phyloP scores from a whole-genome alignment of 108 stramenopile species.

The Skeletonema costatum region DNA sequence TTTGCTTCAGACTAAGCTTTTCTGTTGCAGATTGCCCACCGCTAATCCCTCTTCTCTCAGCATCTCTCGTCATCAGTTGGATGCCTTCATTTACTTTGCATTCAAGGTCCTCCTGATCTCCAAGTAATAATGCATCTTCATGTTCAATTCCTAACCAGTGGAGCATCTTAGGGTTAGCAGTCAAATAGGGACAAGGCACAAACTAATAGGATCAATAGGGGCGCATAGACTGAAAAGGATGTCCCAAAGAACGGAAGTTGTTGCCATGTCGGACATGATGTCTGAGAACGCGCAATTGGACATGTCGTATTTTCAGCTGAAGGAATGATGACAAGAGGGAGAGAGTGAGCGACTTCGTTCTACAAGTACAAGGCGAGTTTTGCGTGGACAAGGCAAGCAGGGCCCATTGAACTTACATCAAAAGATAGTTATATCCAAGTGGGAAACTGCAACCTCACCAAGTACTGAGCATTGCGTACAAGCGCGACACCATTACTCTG shows the following conservation, averaged over 20 bases:
- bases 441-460: constrained; percentile 74
- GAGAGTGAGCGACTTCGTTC: background rate
- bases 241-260: constrained; percentile 68
- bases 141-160: constrained; percentile 58
- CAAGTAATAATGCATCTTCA: constrained; percentile 56
- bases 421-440: constrained; percentile 70
- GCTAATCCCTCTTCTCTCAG: constrained; percentile 17
- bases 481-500: constrained; percentile 62
- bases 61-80: constrained; percentile 48
- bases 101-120: constrained; percentile 52
- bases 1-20: constrained; percentile 15
- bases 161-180: constrained; percentile 55
- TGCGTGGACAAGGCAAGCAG: too few species aligned
- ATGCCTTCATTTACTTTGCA: constrained; percentile 60
- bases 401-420: constrained; percentile 36
- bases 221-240: constrained; percentile 59
- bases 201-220: constrained; percentile 55
- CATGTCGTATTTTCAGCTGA: constrained; percentile 61
- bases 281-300: constrained; percentile 50
- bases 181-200: constrained; percentile 57
- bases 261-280: constrained; percentile 59
- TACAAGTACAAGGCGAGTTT: too few species aligned
- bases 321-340: background rate
- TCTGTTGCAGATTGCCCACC: background rate
- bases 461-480: constrained; percentile 83